Base-by-base conservation (phyloP, 768 basidiomycete species). In the Mycena haematopus region DNA sequence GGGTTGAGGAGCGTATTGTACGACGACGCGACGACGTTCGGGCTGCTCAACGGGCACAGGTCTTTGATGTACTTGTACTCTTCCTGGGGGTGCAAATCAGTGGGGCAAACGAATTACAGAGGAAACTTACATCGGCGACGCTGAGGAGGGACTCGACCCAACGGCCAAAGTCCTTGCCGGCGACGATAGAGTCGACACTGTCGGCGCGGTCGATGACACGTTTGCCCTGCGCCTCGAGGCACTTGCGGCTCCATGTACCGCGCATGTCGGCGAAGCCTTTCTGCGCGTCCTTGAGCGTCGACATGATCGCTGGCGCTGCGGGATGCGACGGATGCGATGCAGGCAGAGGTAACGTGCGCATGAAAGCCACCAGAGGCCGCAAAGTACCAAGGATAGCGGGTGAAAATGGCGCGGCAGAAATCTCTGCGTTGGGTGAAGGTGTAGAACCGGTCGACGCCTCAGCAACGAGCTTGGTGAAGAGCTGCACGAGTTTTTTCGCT, bases 381-480 rank as follows among this genome's bases (percentile, higher is more conserved):
- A 94, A 79, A 2, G 81, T 81, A 10, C 76, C 73, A 17, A 86
- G 78, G 10, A 89, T 72, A 6, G 79, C 76, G 0, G 82, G 75
- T 0, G 87, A 84, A 71, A 90, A 89, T 0, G 84, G 82, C 7
- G 79, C 74, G 44, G 81, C 79, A 25, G 80, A 75, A 52, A 85
- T 84, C 29, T 88, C 84, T 0, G 86, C 72, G 17, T 86, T 86
- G 15, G 87, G 83, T 40, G 81, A 79, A 0, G 86, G 87, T 6
- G 88, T 86, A n/a, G 82, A 79, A 29, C 91, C 91, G 3, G 91
- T 89, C 1, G 91, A 93, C 25, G 86, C 90, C 75, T 93, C 92
- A 2, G 93, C 92, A n/a, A 93, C 90, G 33, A 91, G 80, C 69
- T 91, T 92, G n/a, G 91, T 95, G 71, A 90, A 94, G 14, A 93